Conservation (phyloP, 2,329 filamentous ascomycete genomes). For the Cercospora sojina region DNA sequence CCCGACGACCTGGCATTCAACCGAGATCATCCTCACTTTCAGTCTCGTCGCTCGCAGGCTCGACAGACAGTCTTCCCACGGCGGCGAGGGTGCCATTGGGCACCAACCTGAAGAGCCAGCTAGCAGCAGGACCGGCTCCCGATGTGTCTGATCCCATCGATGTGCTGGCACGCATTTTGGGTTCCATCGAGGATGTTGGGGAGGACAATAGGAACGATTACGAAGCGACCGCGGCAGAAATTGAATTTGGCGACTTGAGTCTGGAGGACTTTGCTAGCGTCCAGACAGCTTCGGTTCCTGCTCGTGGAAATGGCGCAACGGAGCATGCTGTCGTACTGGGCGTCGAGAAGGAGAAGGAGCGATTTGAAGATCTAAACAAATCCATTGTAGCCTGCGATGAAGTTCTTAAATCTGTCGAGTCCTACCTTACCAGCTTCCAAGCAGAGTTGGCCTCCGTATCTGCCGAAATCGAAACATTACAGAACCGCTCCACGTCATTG, state of each 20-base stretch:
- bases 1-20: conserved; percentile 65
- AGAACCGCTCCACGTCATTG: conserved; percentile 78
- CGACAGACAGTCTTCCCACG: conserved; percentile 71
- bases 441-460: conserved; percentile 90
- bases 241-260: conserved; percentile 77
- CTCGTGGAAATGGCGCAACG: conserved; percentile 28
- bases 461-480: conserved; percentile 89
- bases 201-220: conserved; percentile 41
- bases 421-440: conserved; percentile 87
- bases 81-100: conserved; percentile 65
- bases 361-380: conserved; percentile 84
- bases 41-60: conserved; percentile 69
- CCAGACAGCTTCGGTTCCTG: conserved; percentile 28
- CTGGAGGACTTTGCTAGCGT: conserved; percentile 66
- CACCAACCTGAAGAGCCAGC: conserved; percentile 62
- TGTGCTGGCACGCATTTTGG: conserved; percentile 63
- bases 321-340: conserved; percentile 49
- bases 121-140: conserved; percentile 49
- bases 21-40: conserved; percentile 77
- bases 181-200: conserved; percentile 34
- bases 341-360: conserved; percentile 71
- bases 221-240: conserved; percentile 57
- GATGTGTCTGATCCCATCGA: conserved; percentile 68
- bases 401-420: conserved; percentile 88
- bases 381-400: conserved; percentile 90